Evolutionary conservation across 2,329 filamentous ascomycete species (phyloP).

Genomic region (Iodosphaeria phyllophila): DNA sequence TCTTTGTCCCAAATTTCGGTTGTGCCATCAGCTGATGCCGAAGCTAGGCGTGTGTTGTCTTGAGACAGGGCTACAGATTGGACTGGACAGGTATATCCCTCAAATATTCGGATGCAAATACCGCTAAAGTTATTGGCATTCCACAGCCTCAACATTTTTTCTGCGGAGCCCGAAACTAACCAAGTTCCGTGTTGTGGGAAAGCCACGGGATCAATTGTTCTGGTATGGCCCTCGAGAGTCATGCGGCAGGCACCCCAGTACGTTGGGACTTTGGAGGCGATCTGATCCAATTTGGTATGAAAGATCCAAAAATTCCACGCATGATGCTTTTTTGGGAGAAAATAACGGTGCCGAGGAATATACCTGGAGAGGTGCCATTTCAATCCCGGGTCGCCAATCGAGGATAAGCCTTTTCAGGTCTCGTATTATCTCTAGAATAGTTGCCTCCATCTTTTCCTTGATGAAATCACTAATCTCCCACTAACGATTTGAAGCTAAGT

Average conservation of each 20-base stretch:
- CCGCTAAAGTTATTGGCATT: background rate
- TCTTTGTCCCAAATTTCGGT: conserved; percentile 1
- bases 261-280: no score
- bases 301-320: no score
- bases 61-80: conserved; percentile 1
- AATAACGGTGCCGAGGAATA: no score
- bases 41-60: background rate
- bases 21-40: conserved; percentile 1
- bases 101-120: background rate
- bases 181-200: conserved; percentile 1
- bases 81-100: conserved; percentile 1
- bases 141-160: background rate
- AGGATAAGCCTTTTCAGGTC: no score
- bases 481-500: no score
- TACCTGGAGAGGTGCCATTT: no score
- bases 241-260: background rate
- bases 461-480: no score
- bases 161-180: background rate
- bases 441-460: no score
- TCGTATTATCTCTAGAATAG: no score
- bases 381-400: no score
- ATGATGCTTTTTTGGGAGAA: no score
- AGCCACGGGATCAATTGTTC: background rate
- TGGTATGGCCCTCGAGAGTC: background rate
- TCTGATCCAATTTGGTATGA: no score